phyloP scores from a whole-genome alignment of 2,329 filamentous ascomycete genomes.

The Emericellopsis cladophorae region DNA sequence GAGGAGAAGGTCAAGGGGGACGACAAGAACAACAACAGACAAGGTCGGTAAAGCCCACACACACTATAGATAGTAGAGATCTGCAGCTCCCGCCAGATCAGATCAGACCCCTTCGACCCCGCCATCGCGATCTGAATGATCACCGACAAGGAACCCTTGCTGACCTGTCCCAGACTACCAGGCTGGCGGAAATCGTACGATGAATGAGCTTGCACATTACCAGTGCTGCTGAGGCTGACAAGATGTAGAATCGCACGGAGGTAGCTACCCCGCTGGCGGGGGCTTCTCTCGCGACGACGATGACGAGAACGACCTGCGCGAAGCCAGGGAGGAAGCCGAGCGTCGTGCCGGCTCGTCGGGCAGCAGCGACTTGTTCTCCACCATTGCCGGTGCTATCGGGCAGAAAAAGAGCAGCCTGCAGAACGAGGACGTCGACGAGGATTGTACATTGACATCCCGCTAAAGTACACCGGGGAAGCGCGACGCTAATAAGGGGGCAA shows the following conservation, averaged over 20 bases:
- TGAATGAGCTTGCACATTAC: not conserved
- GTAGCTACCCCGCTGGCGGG: constrained; percentile 16
- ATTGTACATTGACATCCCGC: constrained; percentile 21
- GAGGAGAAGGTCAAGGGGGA: constrained; percentile 12
- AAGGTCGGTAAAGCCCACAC: constrained; percentile 7
- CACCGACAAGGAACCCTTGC: too few relatives aligned
- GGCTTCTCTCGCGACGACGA: constrained; percentile 26
- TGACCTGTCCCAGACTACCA: too few relatives aligned
- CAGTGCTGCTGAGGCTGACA: not conserved
- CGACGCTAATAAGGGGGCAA: not conserved
- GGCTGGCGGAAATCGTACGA: not conserved
- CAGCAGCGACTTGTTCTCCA: constrained; percentile 33
- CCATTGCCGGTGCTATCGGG: constrained; percentile 30
- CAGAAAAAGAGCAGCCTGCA: constrained; percentile 35
- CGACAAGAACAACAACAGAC: constrained; percentile 12
- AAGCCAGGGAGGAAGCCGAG: constrained; percentile 34
- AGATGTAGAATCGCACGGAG: constrained; percentile 16
- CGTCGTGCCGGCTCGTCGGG: constrained; percentile 32
- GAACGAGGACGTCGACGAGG: constrained; percentile 35
- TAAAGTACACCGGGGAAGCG: not conserved
- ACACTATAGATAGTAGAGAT: not conserved
- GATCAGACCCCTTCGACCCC: too few relatives aligned
- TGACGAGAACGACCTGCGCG: constrained; percentile 33
- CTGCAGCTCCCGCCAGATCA: constrained; percentile 1
- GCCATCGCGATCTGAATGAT: too few relatives aligned